Evolutionary conservation across 192 early-diverging fungal genomes (phyloP).

Genomic region (Bifiguratus adelaidae): DNA sequence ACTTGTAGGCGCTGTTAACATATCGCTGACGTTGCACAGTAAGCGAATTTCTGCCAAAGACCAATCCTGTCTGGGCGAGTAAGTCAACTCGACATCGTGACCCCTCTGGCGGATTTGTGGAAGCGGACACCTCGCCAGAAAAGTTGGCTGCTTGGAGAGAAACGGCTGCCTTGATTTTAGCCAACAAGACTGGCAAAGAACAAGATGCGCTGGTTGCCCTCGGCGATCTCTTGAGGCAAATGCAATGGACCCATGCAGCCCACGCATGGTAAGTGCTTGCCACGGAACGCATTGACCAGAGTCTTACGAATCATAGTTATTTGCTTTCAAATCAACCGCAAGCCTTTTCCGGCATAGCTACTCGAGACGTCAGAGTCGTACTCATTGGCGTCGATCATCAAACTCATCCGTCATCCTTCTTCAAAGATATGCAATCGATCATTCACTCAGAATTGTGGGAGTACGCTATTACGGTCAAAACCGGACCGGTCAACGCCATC

Average conservation of each 20-base stretch:
- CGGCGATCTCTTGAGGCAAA: conserved; percentile 62
- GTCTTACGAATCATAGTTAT: conserved; percentile 10
- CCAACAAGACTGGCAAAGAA: conserved; percentile 75
- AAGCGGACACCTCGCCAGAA: conserved; percentile 10
- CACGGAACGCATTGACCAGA: too few species aligned
- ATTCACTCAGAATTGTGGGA: conserved; percentile 82
- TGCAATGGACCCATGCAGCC: conserved; percentile 44
- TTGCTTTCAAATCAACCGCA: conserved; percentile 12
- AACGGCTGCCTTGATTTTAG: conserved; percentile 63
- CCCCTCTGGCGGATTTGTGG: too few species aligned
- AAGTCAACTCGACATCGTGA: too few species aligned
- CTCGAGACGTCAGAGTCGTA: conserved; percentile 46
- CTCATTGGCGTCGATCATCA: conserved; percentile 47
- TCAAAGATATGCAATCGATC: conserved; percentile 43
- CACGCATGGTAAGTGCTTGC: conserved; percentile 64
- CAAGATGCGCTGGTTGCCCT: conserved; percentile 53
- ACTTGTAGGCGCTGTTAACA: background rate
- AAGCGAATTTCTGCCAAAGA: conserved; percentile 14
- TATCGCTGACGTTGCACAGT: background rate
- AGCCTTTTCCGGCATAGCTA: conserved; percentile 51
- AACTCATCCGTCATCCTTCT: conserved; percentile 21
- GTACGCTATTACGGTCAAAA: conserved; percentile 45
- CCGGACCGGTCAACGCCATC: conserved; percentile 38
- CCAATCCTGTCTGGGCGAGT: background rate
- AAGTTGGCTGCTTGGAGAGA: conserved; percentile 61